phyloP scores from a whole-genome alignment of 495 filamentous ascomycete species.

The Beverwykella pulmonaria region DNA sequence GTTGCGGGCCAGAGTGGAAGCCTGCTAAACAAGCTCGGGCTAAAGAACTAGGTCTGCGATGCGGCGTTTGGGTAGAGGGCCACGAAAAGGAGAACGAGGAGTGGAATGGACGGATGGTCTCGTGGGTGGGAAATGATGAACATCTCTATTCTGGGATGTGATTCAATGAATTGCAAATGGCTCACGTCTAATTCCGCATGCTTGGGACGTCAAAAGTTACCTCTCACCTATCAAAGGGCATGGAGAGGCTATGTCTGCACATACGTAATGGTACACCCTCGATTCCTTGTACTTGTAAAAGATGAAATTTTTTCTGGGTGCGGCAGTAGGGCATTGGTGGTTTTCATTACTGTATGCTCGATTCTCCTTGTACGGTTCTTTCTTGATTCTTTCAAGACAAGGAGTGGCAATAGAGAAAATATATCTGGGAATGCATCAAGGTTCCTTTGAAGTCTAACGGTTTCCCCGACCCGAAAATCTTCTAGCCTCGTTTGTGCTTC shows the following conservation, averaged over 20 bases:
- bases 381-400: not conserved
- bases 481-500: too few species aligned
- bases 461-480: too few species aligned
- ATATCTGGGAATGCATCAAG: not conserved
- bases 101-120: not conserved
- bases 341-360: slow-evolving; percentile 5
- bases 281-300: slow-evolving; percentile 31
- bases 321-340: not conserved
- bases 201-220: slow-evolving; percentile 9
- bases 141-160: not conserved
- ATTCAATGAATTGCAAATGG: slow-evolving; percentile 6
- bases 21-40: slow-evolving; percentile 52
- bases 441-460: not conserved
- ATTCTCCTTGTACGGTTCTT: slow-evolving; percentile 1
- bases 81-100: not conserved
- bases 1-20: slow-evolving; percentile 42
- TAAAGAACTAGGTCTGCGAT: slow-evolving; percentile 44
- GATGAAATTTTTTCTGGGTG: slow-evolving; percentile 20
- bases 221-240: not conserved
- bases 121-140: not conserved
- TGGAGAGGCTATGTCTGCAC: slow-evolving; percentile 18
- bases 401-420: not conserved
- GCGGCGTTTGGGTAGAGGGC: not conserved
- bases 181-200: slow-evolving; percentile 20
- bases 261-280: slow-evolving; percentile 18